Conservation (phyloP, 2,329 filamentous ascomycete genomes). For the Bipolaris victoriae region DNA sequence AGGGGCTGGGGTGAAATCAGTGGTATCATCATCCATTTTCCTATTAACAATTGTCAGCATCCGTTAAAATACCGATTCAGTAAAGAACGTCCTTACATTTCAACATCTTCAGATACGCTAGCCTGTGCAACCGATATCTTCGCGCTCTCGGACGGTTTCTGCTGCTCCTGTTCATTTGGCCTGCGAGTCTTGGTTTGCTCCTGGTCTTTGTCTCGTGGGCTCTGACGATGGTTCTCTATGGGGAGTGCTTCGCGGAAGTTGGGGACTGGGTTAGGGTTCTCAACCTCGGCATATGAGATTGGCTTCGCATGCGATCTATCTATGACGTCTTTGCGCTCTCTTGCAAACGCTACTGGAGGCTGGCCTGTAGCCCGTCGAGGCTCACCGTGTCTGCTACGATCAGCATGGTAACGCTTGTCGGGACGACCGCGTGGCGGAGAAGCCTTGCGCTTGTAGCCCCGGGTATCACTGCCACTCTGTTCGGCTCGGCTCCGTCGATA, state of each 20-base stretch:
- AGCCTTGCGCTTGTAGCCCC: constrained; percentile 53
- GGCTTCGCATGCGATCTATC: constrained; percentile 29
- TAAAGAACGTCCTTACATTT: constrained; percentile 23
- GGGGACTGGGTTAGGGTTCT: constrained; percentile 52
- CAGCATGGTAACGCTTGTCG: constrained; percentile 64
- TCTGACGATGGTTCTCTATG: constrained; percentile 11
- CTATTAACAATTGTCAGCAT: constrained; percentile 22
- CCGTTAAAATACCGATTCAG: neutral
- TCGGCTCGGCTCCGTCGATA: constrained; percentile 32
- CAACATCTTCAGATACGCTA: constrained; percentile 20
- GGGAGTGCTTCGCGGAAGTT: constrained; percentile 26
- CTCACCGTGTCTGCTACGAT: constrained; percentile 57
- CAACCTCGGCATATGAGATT: constrained; percentile 43
- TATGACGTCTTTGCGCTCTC: constrained; percentile 14
- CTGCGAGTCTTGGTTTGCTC: constrained; percentile 9
- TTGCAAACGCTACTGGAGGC: constrained; percentile 13
- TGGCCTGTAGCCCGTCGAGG: constrained; percentile 61
- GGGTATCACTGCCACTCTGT: constrained; percentile 35
- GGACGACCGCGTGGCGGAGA: constrained; percentile 37
- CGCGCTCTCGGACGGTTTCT: constrained; percentile 9
- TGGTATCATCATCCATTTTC: constrained; percentile 23
- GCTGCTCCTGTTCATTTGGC: constrained; percentile 13
- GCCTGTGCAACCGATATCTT: constrained; percentile 3
- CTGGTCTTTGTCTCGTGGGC: constrained; percentile 8
- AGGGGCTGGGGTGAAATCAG: constrained; percentile 26